A percentile compares a stretch with the other conserved stretches of the same genome.
Conservation (phyloP, 768 basidiomycete genomes). For the Wakefieldia striispora region DNA sequence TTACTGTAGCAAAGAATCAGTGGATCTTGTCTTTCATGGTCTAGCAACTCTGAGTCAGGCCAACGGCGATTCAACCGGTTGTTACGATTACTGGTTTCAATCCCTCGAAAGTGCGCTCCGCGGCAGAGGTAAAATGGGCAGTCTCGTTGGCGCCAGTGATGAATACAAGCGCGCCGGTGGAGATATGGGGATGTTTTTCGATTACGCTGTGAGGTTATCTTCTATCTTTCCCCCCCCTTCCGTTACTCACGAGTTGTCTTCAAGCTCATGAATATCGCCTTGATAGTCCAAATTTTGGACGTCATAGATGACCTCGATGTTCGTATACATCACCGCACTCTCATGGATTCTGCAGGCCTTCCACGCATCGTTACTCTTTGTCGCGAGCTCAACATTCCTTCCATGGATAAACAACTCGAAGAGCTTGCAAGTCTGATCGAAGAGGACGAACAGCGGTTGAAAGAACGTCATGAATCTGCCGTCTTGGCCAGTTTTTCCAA, state of each 20-base stretch:
- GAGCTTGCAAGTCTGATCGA: slow-evolving; percentile 60
- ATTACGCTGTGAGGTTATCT: slow-evolving; percentile 71
- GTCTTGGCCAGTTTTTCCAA: slow-evolving; percentile 75
- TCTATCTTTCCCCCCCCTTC: not conserved
- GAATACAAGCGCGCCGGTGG: slow-evolving; percentile 73
- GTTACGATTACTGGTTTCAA: slow-evolving; percentile 89
- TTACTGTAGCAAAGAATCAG: slow-evolving; percentile 60
- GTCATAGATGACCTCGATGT: slow-evolving; percentile 76
- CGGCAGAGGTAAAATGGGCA: slow-evolving; percentile 93
- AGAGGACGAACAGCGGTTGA: slow-evolving; percentile 71
- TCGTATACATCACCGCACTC: slow-evolving; percentile 80
- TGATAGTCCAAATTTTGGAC: slow-evolving; percentile 67
- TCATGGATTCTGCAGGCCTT: slow-evolving; percentile 89
- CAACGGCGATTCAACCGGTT: slow-evolving; percentile 55
- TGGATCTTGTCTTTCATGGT: slow-evolving; percentile 69
- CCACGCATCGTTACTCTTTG: slow-evolving; percentile 69
- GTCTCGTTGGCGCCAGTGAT: slow-evolving; percentile 90
- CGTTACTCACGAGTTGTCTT: slow-evolving; percentile 11
- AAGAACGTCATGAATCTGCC: slow-evolving; percentile 72
- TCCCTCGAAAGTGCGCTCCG: slow-evolving; percentile 71
- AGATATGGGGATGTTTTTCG: slow-evolving; percentile 67
- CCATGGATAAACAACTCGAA: slow-evolving; percentile 65
- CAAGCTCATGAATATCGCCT: slow-evolving; percentile 55
- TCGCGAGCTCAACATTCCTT: slow-evolving; percentile 57
- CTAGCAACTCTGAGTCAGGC: slow-evolving; percentile 70